phyloP scores from a whole-genome alignment of 768 basidiomycete species.

The Coprinopsis strossmayeri region DNA sequence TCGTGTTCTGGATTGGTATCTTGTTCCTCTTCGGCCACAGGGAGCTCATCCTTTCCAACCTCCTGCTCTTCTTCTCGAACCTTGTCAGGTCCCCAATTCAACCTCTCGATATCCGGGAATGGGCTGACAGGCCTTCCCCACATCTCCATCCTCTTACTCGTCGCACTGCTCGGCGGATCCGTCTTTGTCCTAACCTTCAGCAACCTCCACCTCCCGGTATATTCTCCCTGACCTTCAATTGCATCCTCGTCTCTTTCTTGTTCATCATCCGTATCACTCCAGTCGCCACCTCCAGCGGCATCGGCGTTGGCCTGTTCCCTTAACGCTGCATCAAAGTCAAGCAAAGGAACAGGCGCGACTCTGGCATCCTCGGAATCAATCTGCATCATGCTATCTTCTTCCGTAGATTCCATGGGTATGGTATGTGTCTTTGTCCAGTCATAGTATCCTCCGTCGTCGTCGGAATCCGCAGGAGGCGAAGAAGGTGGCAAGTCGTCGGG shows the following conservation, averaged over 20 bases:
- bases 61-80: neutral
- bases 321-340: constrained; percentile 19
- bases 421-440: constrained; percentile 17
- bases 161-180: constrained; percentile 58
- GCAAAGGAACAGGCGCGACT: constrained; percentile 21
- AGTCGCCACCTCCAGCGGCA: constrained; percentile 17
- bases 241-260: constrained; percentile 11
- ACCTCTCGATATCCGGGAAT: constrained; percentile 34
- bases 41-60: neutral
- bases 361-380: constrained; percentile 21
- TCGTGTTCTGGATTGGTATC: too few relatives aligned
- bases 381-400: constrained; percentile 25
- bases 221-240: constrained; percentile 50
- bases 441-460: constrained; percentile 8
- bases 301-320: constrained; percentile 15
- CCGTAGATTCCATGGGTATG: constrained; percentile 11
- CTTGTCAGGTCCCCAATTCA: constrained; percentile 14
- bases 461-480: constrained; percentile 16
- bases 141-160: constrained; percentile 38
- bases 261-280: constrained; percentile 33
- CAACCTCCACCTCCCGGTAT: constrained; percentile 57
- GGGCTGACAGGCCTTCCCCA: constrained; percentile 74
- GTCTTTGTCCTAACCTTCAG: constrained; percentile 53
- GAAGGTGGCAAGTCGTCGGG: constrained; percentile 17
- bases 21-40: neutral